Conservation (phyloP, 106 monocot genomes). For the Acanthochlamys bracteata region DNA sequence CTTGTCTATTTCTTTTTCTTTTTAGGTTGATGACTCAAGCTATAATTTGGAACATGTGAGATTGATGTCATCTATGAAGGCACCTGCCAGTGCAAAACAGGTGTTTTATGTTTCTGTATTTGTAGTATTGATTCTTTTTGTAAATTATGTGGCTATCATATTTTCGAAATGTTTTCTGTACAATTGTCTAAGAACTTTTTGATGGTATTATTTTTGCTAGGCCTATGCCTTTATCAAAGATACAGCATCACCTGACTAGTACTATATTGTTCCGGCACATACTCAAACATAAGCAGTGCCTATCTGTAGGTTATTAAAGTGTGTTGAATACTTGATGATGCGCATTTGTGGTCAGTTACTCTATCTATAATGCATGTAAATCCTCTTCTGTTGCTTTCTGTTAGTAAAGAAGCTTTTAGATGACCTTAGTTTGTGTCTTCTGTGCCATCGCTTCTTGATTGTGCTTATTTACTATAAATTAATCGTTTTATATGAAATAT, state of each 20-base stretch:
- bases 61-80: neutral
- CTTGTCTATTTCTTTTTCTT: too few relatives aligned
- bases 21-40: neutral
- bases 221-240: neutral
- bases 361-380: too few relatives aligned
- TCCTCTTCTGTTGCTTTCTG: too few relatives aligned
- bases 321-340: neutral
- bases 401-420: too few relatives aligned
- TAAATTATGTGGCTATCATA: neutral
- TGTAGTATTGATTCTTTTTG: neutral
- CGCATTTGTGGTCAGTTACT: neutral
- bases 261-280: too few relatives aligned
- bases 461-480: too few relatives aligned
- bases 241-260: too few relatives aligned
- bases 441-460: too few relatives aligned
- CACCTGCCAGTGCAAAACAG: constrained; percentile 2
- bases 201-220: neutral
- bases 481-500: neutral
- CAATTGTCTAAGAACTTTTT: neutral
- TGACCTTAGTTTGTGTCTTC: too few relatives aligned
- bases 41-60: neutral
- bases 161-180: neutral
- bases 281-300: too few relatives aligned
- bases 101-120: neutral
- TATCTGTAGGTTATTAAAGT: neutral